Evolutionary conservation across 1,284 basidiomycete genomes (phyloP), one percentile per base, ranked within the genome.

Genomic region (Rhizoctonia solani): DNA sequence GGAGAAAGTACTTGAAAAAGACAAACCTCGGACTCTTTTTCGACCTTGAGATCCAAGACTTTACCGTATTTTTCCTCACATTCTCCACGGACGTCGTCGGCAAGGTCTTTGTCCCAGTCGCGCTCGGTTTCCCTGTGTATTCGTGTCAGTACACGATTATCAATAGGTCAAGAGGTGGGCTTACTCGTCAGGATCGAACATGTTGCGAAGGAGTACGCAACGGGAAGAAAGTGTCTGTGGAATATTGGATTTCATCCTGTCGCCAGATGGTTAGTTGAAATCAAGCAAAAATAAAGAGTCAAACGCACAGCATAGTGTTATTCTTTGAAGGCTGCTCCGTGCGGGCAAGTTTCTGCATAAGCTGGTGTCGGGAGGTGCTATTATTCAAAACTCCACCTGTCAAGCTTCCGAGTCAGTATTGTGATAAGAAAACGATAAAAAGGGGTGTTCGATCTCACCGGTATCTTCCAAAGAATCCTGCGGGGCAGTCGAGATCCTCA

Each of bases 271-370:
- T 27, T 66, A 67, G 29, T 70, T 74, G 27, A 73, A 47, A 37
- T 30, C 13, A 56, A 66, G 61, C n/a, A 50, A 66, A 41, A 41
- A 52, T 50, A 27, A n/a, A 55, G n/a, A n/a, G n/a, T n/a, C 27
- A 76, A 85, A 72, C 78, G 90, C 88, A 84, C 76, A 46, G 86
- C 61, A 69, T 67, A 86, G 81, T 71, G n/a, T 84, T 81, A 72
- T 80, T 81, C 65, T 81, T 77, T 52, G 83, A 78, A 44, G 87
- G 77, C 61, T 85, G 82, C 73, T 94, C 91, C 78, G 85, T 91
- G 82, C 95, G 93, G 76, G 95, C 93, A 84, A 98, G 90, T 87
- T 97, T 98, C 81, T 95, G 92, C 95, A 98, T 98, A 80, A 98
- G 90, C 79, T 93, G 92, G 83, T 95, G 93, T 79, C 95, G 90